phyloP scores from a whole-genome alignment of 768 basidiomycete species.

The Ephemerocybe angulata region DNA sequence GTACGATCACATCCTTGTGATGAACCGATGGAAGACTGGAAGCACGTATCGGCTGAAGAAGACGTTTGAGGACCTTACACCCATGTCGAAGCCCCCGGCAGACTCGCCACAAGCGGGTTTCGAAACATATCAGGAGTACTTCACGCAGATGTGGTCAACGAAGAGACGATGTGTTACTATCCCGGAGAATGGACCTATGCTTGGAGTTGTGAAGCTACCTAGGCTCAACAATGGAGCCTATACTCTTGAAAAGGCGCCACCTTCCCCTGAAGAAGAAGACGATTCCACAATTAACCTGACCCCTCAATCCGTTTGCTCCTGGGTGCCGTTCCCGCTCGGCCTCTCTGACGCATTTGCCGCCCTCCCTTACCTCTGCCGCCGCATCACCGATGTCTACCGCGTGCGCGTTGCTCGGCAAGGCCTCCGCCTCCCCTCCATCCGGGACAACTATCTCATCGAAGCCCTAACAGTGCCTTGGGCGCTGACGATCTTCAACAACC shows the following conservation, averaged over 20 bases:
- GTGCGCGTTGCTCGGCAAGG: constrained; percentile 46
- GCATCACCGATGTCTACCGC: constrained; percentile 63
- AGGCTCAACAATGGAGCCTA: constrained; percentile 42
- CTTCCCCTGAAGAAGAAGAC: background rate
- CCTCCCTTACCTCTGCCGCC: constrained; percentile 65
- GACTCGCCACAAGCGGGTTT: constrained; percentile 47
- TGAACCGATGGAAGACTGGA: constrained; percentile 53
- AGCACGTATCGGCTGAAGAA: constrained; percentile 52
- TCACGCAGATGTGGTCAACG: constrained; percentile 49
- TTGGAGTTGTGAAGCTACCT: constrained; percentile 49
- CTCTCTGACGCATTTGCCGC: constrained; percentile 51
- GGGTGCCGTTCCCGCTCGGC: constrained; percentile 49
- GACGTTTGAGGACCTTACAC: constrained; percentile 64
- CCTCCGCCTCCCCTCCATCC: constrained; percentile 60
- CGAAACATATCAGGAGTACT: constrained; percentile 60
- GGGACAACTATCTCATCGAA: constrained; percentile 57
- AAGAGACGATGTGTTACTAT: constrained; percentile 42
- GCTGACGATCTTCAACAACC: constrained; percentile 66
- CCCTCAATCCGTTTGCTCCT: constrained; percentile 48
- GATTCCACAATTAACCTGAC: constrained; percentile 17
- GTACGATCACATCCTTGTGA: constrained; percentile 48
- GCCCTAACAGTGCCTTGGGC: constrained; percentile 74
- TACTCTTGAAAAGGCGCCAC: constrained; percentile 16
- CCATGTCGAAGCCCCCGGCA: constrained; percentile 50
- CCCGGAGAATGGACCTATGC: constrained; percentile 54